phyloP scores from a whole-genome alignment of 2,329 filamentous ascomycete genomes.

The Lecanicillium sp. region DNA sequence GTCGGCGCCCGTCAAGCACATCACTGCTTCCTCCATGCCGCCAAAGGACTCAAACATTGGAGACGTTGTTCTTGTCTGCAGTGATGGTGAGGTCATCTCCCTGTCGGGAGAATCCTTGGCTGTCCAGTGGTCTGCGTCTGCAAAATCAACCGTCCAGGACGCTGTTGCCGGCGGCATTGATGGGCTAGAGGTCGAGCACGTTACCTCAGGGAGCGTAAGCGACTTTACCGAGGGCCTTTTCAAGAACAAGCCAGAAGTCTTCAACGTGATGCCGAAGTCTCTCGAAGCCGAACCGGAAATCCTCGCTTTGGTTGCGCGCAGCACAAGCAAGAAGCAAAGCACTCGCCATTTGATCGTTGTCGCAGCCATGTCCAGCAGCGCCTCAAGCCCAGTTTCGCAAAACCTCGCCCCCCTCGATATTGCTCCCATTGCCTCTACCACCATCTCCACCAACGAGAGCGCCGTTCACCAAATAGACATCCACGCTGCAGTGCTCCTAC shows the following conservation, averaged over 20 bases:
- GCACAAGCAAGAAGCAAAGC: slow-evolving; percentile 19
- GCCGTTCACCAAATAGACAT: slow-evolving; percentile 50
- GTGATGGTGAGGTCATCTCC: slow-evolving; percentile 53
- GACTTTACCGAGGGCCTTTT: slow-evolving; percentile 49
- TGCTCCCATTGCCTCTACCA: slow-evolving; percentile 24
- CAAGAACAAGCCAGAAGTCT: slow-evolving; percentile 44
- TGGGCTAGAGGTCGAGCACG: slow-evolving; percentile 41
- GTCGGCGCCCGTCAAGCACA: slow-evolving; percentile 25
- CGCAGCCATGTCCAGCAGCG: slow-evolving; percentile 20
- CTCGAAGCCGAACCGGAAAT: slow-evolving; percentile 41
- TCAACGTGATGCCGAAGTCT: slow-evolving; percentile 42
- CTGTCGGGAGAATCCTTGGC: slow-evolving; percentile 46
- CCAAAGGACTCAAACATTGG: slow-evolving; percentile 19
- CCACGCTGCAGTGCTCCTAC: slow-evolving; percentile 55
- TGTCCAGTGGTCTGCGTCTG: slow-evolving; percentile 25
- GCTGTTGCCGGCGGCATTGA: slow-evolving; percentile 22
- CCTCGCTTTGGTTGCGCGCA: slow-evolving; percentile 42
- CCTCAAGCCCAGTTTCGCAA: slow-evolving; percentile 20
- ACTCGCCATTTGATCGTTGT: slow-evolving; percentile 24
- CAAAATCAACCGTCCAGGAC: slow-evolving; percentile 27
- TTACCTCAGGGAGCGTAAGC: slow-evolving; percentile 33
- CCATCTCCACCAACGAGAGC: slow-evolving; percentile 9
- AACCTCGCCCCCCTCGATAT: slow-evolving; percentile 32
- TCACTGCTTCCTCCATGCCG: slow-evolving; percentile 23
- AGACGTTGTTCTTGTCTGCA: slow-evolving; percentile 47